Conservation (phyloP, 139 green algal species). For the Chlorella sp. region DNA sequence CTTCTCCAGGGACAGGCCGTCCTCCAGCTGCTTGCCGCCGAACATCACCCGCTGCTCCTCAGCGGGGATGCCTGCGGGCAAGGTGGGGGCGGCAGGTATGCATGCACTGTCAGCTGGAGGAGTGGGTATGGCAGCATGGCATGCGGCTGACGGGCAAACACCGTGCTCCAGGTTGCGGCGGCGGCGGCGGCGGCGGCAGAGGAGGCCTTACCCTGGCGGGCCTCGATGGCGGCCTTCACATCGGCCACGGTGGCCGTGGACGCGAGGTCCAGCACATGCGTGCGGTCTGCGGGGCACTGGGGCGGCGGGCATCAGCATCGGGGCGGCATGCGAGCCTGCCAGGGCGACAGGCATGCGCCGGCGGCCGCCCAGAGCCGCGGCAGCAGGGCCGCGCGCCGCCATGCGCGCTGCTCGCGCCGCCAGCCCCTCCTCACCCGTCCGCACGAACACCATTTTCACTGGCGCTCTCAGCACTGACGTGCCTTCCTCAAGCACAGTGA, state of each 20-base stretch:
- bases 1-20: conserved; percentile 58
- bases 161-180: neutral
- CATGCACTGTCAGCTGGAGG: neutral
- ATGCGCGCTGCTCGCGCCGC: too few relatives aligned
- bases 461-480: conserved; percentile 23
- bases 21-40: conserved; percentile 82
- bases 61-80: conserved; percentile 64
- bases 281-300: conserved; percentile 66
- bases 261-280: conserved; percentile 78
- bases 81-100: neutral
- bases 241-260: conserved; percentile 73
- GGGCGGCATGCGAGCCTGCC: neutral
- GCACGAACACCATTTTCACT: conserved; percentile 35
- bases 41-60: conserved; percentile 85
- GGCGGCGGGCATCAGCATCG: too few relatives aligned
- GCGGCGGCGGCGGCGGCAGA: neutral
- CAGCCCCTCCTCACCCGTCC: conserved; percentile 11
- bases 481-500: conserved; percentile 32
- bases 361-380: too few relatives aligned
- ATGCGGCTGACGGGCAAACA: neutral
- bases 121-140: neutral
- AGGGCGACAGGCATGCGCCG: too few relatives aligned
- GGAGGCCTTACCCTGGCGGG: conserved; percentile 69
- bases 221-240: conserved; percentile 80
- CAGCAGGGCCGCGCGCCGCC: too few relatives aligned